phyloP scores from a whole-genome alignment of 805 yeast species.

The Blastobotrys mokoenaii region DNA sequence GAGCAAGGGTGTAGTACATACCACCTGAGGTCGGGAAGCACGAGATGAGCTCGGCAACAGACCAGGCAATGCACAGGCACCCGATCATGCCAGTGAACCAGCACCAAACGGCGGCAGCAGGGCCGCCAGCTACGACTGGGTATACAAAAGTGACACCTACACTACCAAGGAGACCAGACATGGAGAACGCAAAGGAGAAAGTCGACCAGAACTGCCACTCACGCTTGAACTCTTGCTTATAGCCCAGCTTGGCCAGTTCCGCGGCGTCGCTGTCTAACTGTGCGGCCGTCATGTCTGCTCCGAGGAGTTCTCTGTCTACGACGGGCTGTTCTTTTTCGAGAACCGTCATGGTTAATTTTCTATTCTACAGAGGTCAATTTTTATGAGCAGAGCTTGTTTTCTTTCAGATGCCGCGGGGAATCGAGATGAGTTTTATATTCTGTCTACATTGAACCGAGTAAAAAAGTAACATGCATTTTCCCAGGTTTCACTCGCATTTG shows the following conservation, averaged over 20 bases:
- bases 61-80: constrained; percentile 55
- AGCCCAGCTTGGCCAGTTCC: constrained; percentile 60
- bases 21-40: constrained; percentile 22
- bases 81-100: constrained; percentile 60
- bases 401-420: too few species aligned
- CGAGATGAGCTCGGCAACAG: constrained; percentile 59
- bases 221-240: constrained; percentile 66
- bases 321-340: too few species aligned
- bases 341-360: too few species aligned
- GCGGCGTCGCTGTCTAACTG: constrained; percentile 34
- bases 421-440: too few species aligned
- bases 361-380: too few species aligned
- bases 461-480: too few species aligned
- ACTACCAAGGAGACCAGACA: constrained; percentile 67
- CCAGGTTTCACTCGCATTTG: too few species aligned
- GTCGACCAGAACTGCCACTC: constrained; percentile 61
- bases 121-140: constrained; percentile 43
- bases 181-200: constrained; percentile 74
- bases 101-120: constrained; percentile 65
- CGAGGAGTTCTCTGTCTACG: too few species aligned
- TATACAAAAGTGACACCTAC: constrained; percentile 61
- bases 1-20: constrained; percentile 16
- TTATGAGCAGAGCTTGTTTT: too few species aligned
- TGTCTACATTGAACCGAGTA: too few species aligned
- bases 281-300: background rate